These are phyloP conservation scores for Pythium chondricola DNA, from an alignment of 352 stramenopile species.

Conservation along the genomic window DNA sequence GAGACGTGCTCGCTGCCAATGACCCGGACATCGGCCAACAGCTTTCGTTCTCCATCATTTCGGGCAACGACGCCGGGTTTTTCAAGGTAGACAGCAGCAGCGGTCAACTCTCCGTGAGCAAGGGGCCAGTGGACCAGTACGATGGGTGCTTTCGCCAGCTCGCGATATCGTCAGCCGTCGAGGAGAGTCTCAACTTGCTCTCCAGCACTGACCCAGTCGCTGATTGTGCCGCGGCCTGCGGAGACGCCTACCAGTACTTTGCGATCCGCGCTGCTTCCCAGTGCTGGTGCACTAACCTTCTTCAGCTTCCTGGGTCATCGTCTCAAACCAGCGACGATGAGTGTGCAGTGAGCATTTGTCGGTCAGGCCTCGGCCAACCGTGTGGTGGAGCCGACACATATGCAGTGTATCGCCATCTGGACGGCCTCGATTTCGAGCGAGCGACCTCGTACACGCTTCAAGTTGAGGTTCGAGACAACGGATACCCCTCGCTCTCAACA, in stretches of 20 bases:
- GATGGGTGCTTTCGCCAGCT: slow-evolving; percentile 20
- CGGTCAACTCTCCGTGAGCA: slow-evolving; percentile 19
- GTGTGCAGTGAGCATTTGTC: slow-evolving; percentile 10
- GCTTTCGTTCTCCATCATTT: slow-evolving; percentile 15
- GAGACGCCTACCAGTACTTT: slow-evolving; percentile 14
- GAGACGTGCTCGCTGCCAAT: slow-evolving; percentile 6
- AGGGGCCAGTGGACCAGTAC: slow-evolving; percentile 18
- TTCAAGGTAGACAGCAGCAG: slow-evolving; percentile 16
- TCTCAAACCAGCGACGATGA: slow-evolving; percentile 7
- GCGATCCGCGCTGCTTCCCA: slow-evolving; percentile 10
- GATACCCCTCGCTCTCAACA: slow-evolving; percentile 10
- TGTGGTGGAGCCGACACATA: slow-evolving; percentile 12
- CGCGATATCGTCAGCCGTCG: neutral
- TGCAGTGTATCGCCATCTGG: slow-evolving; percentile 16
- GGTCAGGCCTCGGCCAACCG: neutral
- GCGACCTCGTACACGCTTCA: slow-evolving; percentile 7
- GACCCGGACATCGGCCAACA: slow-evolving; percentile 21
- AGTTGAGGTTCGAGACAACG: slow-evolving; percentile 16
- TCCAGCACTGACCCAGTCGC: neutral
- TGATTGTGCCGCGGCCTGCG: slow-evolving; percentile 10
- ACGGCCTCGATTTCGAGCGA: slow-evolving; percentile 21
- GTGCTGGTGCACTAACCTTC: slow-evolving; percentile 18
- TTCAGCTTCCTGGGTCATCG: slow-evolving; percentile 4
- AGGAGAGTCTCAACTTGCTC: slow-evolving; percentile 2
- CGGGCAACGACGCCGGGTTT: slow-evolving; percentile 17